phyloP scores from a whole-genome alignment of 108 stramenopile genomes.

The Conticribra guillardii region DNA sequence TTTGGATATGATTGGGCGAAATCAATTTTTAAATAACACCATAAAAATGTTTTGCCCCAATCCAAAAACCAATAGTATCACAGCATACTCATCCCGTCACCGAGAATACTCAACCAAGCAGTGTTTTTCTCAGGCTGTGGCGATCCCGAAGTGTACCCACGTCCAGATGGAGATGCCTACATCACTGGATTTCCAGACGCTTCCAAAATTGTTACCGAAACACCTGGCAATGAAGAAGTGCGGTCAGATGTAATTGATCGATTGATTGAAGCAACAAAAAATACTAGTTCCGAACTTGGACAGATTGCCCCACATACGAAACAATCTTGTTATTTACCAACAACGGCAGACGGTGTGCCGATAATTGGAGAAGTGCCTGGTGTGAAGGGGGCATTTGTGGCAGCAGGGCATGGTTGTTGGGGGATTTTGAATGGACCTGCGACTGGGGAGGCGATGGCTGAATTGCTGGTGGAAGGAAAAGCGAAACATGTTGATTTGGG shows the following conservation, averaged over 20 bases:
- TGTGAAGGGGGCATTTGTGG: constrained; percentile 63
- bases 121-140: constrained; percentile 62
- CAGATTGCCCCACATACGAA: constrained; percentile 37
- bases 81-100: constrained; percentile 49
- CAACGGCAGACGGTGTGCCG: constrained; percentile 81
- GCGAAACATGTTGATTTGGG: constrained; percentile 39
- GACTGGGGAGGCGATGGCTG: constrained; percentile 76
- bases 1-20: too few species aligned
- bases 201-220: constrained; percentile 46
- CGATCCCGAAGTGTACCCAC: constrained; percentile 67
- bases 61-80: constrained; percentile 51
- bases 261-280: constrained; percentile 48
- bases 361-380: constrained; percentile 78
- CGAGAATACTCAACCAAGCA: constrained; percentile 48
- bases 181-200: constrained; percentile 61
- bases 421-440: constrained; percentile 90
- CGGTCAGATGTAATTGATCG: constrained; percentile 32
- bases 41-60: too few species aligned
- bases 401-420: constrained; percentile 90
- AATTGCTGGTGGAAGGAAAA: constrained; percentile 70
- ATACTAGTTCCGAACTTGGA: constrained; percentile 40
- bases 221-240: constrained; percentile 55
- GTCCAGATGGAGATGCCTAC: constrained; percentile 64
- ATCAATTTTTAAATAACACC: too few species aligned
- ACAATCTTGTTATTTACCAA: constrained; percentile 65